Conservation (phyloP, 345 rosid species). For the Streptanthus diversifolius region DNA sequence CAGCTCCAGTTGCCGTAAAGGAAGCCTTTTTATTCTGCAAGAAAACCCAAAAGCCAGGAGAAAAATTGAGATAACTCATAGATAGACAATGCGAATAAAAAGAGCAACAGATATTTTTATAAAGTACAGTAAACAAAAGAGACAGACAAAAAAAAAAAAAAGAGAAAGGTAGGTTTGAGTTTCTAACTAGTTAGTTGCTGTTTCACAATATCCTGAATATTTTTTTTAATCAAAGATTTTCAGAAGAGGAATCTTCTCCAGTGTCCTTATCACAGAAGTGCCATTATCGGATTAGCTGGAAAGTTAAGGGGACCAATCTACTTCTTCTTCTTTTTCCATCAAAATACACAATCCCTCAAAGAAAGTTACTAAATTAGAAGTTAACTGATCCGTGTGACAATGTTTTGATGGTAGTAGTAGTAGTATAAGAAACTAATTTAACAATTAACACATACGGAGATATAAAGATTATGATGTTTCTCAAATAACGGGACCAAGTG, state of each 20-base stretch:
- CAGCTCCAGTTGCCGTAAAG: slow-evolving; percentile 36
- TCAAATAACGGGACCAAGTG: slow-evolving; percentile 51
- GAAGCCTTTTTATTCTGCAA: slow-evolving; percentile 58
- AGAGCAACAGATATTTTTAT: slow-evolving; percentile 37
- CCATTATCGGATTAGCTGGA: slow-evolving; percentile 57
- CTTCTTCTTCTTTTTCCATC: slow-evolving; percentile 15
- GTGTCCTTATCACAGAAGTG: slow-evolving; percentile 60
- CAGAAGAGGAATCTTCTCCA: slow-evolving; percentile 30
- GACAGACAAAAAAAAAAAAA: slow-evolving; percentile 12
- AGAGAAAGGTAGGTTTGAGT: slow-evolving; percentile 20
- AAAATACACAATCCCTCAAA: slow-evolving; percentile 12
- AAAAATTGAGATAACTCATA: slow-evolving; percentile 46
- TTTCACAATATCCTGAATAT: neutral
- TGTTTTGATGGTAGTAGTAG: neutral
- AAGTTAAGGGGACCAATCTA: slow-evolving; percentile 24
- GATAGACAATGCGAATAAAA: slow-evolving; percentile 34
- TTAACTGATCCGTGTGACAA: neutral
- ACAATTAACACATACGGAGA: no score
- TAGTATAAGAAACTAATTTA: neutral
- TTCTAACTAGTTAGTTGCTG: slow-evolving; percentile 26
- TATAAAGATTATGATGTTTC: slow-evolving; percentile 47
- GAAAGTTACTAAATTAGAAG: slow-evolving; percentile 1
- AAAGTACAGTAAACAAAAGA: neutral
- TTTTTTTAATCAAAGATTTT: neutral
- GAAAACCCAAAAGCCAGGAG: slow-evolving; percentile 33